Evolutionary conservation across 192 early-diverging fungal species (phyloP), one percentile per base, ranked within the genome.

Genomic region (Phlyctochytrium planicorne): DNA sequence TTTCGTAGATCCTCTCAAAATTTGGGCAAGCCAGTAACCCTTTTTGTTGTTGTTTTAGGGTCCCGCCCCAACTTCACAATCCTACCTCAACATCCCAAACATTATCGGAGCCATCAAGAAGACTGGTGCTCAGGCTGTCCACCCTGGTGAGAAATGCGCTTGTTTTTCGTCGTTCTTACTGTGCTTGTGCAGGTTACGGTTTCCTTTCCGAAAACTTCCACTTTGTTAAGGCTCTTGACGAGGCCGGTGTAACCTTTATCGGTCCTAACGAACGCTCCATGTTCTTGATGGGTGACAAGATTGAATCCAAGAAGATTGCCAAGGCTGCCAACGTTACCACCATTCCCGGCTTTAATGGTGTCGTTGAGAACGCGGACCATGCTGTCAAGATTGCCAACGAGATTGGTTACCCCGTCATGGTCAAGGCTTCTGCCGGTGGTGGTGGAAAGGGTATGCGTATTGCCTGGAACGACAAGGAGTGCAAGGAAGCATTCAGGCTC

Each of bases 391-490:
- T 93, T 36, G 95, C 96, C 23, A 85, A 87, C 37, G 77, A 84
- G 52, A 97, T 99, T 34, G 97, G 97, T 2, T 99, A 92, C 82
- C 97, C 97, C n/a, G 86, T 98, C 70, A 98, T 98, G 94, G 91
- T 98, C 78, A 98, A 98, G 83, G 95, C 95, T 34, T 93, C 93
- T 6, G 94, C 94, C 74, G 95, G 94, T 73, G 95, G 95, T 66
- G 95, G 95, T 73, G 95, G 95, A 55, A 99, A 99, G 82, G 97
- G 95, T 62, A 99, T 99, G 81, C 89, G 97, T 61, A 96, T 94
- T 80, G 95, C 93, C 82, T 52, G 83, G 81, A 88, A 80, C 91
- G 60, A 93, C 91, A 30, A 87, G 83, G 66, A 93, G 89, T 77
- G 90, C 50, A 68, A 73, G 17, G 93, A 94, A 52, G 88, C 91